phyloP scores from a whole-genome alignment of 164 flowering plant genomes.

The Vitis rotundifolia region DNA sequence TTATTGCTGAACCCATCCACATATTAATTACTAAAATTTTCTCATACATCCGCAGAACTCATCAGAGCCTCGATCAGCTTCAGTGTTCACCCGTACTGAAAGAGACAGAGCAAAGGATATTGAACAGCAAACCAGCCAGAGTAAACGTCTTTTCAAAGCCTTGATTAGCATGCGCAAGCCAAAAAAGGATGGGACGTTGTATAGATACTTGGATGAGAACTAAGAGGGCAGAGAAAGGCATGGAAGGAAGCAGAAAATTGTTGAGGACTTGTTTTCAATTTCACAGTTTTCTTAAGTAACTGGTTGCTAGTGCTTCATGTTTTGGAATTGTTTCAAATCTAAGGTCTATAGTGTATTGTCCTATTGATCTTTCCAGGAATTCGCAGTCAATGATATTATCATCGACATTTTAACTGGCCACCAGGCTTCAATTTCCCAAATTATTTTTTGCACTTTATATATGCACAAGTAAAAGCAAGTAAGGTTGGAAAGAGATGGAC shows the following conservation, averaged over 20 bases:
- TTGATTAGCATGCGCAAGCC: conserved; percentile 39
- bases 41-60: conserved; percentile 22
- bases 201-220: conserved; percentile 20
- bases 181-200: conserved; percentile 18
- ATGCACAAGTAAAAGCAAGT: too few relatives aligned
- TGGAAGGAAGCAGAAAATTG: not conserved
- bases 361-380: not conserved
- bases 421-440: too few relatives aligned
- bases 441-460: too few relatives aligned
- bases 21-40: not conserved
- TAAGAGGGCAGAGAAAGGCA: not conserved
- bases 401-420: not conserved
- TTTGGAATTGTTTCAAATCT: not conserved
- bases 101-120: conserved; percentile 21
- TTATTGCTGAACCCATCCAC: too few relatives aligned
- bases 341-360: not conserved
- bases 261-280: not conserved
- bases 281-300: not conserved
- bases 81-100: conserved; percentile 9
- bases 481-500: too few relatives aligned
- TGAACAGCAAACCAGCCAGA: conserved; percentile 29
- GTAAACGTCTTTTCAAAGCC: conserved; percentile 45
- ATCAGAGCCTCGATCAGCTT: conserved; percentile 26
- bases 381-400: not conserved
- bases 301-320: not conserved